Base-by-base conservation (phyloP, 371 early-diverging fungal species). In the Phascolomyces articulosus region DNA sequence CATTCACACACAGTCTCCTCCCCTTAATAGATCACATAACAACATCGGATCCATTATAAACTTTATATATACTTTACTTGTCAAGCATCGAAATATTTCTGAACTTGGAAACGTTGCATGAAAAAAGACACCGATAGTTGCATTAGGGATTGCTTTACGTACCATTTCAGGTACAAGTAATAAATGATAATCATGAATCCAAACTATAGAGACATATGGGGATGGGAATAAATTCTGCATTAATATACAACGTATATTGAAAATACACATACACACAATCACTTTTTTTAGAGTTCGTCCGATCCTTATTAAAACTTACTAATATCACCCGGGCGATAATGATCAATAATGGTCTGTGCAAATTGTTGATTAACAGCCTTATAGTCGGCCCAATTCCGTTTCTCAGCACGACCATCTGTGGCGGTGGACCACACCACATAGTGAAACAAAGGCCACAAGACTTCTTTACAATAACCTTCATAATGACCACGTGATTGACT, bases 111-210 rank as follows among this genome's bases (percentile, higher is more conserved):
- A 98, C 6, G 98, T 97, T 0, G 97, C 95, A 84, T 99, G 99
- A 54, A 98, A 81, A 77, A 99, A 99, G 72, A 98, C 91, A 18
- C 97, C 97, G 64, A 99, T 92, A 51, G 87, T 85, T 4, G 96
- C 92, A 27, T 85, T 70, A 0, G 96, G 96, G 16, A 96, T 71
- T 27, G 72, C 76, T 64, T 87, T 74, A 40, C 96, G 89, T 18
- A 99, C 71, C 83, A 98, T 85, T 60, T 87, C 79, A 11, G 99
- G 99, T 7, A 98, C 87, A 40, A 97, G 78, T 78, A 98, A 84
- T 44, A 98, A 74, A 77, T 99, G 99, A 75, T 99, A 99, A 81
- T 99, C 99, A 72, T 99, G 98, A 63, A 99, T 90, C 96, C 98
- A 99, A 44, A 99, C 90, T 84, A 83, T n/a, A n/a, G n/a, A n/a